phyloP scores from a whole-genome alignment of 179 eudicot species.

The Gypsophila paniculata region DNA sequence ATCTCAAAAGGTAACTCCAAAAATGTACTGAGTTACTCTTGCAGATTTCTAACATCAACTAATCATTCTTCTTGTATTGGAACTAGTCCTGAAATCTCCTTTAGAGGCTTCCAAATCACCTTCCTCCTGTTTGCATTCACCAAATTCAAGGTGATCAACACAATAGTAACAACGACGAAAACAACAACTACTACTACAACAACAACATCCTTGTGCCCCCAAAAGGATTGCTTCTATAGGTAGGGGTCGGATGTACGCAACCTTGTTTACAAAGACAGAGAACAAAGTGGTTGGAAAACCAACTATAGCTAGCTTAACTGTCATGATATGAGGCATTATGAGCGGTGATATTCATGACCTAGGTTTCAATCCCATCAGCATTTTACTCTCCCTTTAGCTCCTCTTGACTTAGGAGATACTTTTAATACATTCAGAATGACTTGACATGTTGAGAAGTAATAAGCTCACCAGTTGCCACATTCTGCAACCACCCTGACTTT shows the following conservation, averaged over 20 bases:
- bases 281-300: too few relatives aligned
- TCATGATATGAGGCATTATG: too few relatives aligned
- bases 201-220: not conserved
- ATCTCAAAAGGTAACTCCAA: not conserved
- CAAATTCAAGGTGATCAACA: conserved; percentile 9
- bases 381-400: not conserved
- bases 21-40: not conserved
- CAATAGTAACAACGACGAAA: too few relatives aligned
- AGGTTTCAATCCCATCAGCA: too few relatives aligned
- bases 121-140: conserved; percentile 58
- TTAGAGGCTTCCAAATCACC: conserved; percentile 80
- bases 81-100: conserved; percentile 65
- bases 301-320: too few relatives aligned
- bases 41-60: not conserved
- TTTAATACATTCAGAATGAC: too few relatives aligned
- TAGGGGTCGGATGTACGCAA: not conserved
- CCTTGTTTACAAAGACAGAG: not conserved
- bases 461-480: conserved; percentile 89
- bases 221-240: not conserved
- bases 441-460: not conserved
- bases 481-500: conserved; percentile 82
- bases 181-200: not conserved
- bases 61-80: conserved; percentile 29
- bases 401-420: too few relatives aligned
- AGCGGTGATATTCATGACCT: too few relatives aligned